phyloP scores from a whole-genome alignment of 345 rosid species.

The Tarenaya hassleriana region DNA sequence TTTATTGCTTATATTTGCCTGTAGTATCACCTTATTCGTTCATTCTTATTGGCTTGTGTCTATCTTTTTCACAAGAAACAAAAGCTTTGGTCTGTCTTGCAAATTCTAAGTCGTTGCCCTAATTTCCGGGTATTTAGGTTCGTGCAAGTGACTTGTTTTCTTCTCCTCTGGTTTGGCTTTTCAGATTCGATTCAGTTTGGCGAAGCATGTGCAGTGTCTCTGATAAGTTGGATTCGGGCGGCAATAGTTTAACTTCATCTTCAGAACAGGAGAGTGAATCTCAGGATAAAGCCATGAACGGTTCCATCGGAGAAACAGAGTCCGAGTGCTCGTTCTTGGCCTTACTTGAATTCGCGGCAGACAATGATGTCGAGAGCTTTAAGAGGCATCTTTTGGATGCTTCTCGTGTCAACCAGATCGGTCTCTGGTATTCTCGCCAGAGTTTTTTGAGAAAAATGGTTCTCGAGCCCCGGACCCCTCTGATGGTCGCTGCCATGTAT shows the following conservation, averaged over 20 bases:
- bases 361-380: slow-evolving; percentile 39
- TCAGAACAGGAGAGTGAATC: slow-evolving; percentile 23
- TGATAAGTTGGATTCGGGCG: slow-evolving; percentile 27
- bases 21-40: background rate
- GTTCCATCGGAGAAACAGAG: slow-evolving; percentile 19
- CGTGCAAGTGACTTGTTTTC: slow-evolving; percentile 16
- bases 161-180: slow-evolving; percentile 19
- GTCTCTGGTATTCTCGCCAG: slow-evolving; percentile 42
- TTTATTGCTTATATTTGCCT: background rate
- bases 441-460: slow-evolving; percentile 41
- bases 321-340: slow-evolving; percentile 35
- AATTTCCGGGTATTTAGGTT: background rate
- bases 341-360: slow-evolving; percentile 45
- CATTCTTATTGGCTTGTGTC: slow-evolving; percentile 1
- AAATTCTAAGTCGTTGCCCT: too few relatives aligned
- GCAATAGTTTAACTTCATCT: slow-evolving; percentile 16
- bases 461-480: slow-evolving; percentile 42
- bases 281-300: slow-evolving; percentile 22
- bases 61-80: background rate
- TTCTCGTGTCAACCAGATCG: slow-evolving; percentile 30
- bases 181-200: slow-evolving; percentile 20
- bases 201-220: slow-evolving; percentile 31
- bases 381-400: slow-evolving; percentile 29
- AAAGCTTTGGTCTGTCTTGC: too few relatives aligned
- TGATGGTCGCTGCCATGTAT: slow-evolving; percentile 72